Evolutionary conservation across 1,139 yeast species (phyloP), one percentile per base, ranked within the genome.

Genomic region (Candida sp.): DNA sequence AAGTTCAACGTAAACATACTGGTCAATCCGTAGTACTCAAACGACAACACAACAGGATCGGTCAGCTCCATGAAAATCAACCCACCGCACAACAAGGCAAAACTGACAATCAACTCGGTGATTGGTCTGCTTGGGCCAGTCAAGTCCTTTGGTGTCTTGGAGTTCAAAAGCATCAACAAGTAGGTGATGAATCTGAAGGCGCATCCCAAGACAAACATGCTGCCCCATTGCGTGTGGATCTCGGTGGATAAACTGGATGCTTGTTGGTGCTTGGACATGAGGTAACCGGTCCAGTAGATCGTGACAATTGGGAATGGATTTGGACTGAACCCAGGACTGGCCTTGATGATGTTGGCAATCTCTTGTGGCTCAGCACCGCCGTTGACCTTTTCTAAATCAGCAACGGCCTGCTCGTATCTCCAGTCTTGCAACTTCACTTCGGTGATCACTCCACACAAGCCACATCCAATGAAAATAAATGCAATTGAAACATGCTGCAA

Each of bases 401-500:
- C 64, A 26, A 58, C 55, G 52, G 78, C 79, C 54, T 70, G 73
- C 32, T 72, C 70, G 50, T 53, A 70, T 60, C 84, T 73, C 86
- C 86, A 83, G 22, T 57, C 49, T 42, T 66, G 70, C 50, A 86
- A 69, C 54, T 80, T 80, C 22, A 80, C 65, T 67, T 94, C 99
- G 7, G 91, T 77, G 42, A 93, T 73, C 30, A 94, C 80, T 3
- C 99, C 99, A 71, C 97, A 89, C 41, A 92, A 73, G 5, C 99
- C 99, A 49, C 94, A 86, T 8, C 99, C 98, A 61, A 94, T 79
- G 67, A 80, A 94, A 83, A 94, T 88, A 67, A 94, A 94, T 1
- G 99, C 99, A 68, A 94, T 93, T 12, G 97, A 90, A 8, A 78
- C 96, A 67, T 94, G 99, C 70, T 94, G 98, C 57, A 94, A 80